Evolutionary conservation across 306 rosid genomes (phyloP).

Genomic region (Dalbergia oliveri): DNA sequence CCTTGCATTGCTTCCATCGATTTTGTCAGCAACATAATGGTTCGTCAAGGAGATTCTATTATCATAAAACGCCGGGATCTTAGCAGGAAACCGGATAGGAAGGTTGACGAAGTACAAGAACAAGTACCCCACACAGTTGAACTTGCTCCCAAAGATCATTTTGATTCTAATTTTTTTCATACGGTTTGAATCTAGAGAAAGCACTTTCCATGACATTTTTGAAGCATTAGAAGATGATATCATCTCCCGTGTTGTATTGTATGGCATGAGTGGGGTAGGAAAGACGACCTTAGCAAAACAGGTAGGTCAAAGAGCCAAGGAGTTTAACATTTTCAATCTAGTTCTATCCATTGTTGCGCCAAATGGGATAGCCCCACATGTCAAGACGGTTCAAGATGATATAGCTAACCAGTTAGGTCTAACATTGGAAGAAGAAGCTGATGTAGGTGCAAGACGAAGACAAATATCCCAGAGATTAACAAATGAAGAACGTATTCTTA

Average conservation of each 20-base stretch:
- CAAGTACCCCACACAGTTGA: neutral
- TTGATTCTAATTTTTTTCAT: no score
- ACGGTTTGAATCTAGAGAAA: no score
- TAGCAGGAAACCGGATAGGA: no score
- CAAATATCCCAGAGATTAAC: neutral
- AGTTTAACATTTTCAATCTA: neutral
- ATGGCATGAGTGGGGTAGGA: no score
- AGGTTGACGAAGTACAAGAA: no score
- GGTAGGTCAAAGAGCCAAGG: neutral
- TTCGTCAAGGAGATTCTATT: no score
- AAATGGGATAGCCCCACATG: neutral
- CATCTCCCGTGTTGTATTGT: neutral
- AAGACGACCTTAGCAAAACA: slow-evolving; percentile 2
- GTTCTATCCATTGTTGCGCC: no score
- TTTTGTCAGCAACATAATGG: no score
- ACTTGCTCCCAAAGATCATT: neutral
- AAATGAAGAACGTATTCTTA: neutral
- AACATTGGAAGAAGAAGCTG: neutral
- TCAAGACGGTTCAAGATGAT: neutral
- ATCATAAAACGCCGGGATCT: no score
- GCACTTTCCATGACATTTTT: no score
- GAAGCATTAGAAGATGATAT: neutral
- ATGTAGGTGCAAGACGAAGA: neutral
- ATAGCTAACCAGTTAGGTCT: neutral
- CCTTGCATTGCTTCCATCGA: no score